Evolutionary conservation across 306 rosid genomes (phyloP).

Genomic region (Begonia masoniana): DNA sequence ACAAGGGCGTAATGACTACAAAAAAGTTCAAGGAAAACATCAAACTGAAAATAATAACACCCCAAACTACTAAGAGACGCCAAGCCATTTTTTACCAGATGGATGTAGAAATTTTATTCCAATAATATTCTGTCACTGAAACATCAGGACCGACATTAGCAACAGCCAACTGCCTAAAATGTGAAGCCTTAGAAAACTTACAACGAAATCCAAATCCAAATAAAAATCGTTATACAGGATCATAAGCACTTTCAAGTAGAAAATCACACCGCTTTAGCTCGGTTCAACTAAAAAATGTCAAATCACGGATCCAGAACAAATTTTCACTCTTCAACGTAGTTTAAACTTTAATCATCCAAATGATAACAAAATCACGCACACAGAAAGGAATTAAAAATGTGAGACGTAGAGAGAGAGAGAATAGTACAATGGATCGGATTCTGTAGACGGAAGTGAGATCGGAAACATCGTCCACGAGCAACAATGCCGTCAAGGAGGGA

Average conservation of each 20-base stretch:
- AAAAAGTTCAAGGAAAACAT: not conserved
- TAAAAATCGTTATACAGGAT: not conserved
- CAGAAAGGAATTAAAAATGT: not conserved
- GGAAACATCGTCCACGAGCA: slow-evolving; percentile 48
- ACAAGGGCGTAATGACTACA: no score
- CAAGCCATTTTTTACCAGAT: no score
- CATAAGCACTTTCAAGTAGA: not conserved
- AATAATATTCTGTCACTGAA: no score
- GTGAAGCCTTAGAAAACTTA: not conserved
- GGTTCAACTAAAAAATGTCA: not conserved
- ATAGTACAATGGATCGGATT: slow-evolving; percentile 81
- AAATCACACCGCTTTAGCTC: not conserved
- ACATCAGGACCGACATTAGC: no score
- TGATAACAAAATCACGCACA: not conserved
- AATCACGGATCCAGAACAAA: not conserved
- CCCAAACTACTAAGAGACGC: not conserved
- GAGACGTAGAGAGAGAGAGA: slow-evolving; percentile 11
- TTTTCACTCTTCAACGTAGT: not conserved
- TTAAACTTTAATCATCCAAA: slow-evolving; percentile 3
- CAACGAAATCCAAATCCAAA: not conserved
- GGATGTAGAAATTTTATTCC: no score
- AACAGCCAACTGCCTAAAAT: no score
- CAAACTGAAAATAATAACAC: not conserved
- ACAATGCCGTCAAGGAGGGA: slow-evolving; percentile 65
- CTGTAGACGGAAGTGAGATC: slow-evolving; percentile 44